These are phyloP conservation scores for Bipolaris victoriae DNA, from an alignment of 2,329 filamentous ascomycete species.

Conservation along the genomic window DNA sequence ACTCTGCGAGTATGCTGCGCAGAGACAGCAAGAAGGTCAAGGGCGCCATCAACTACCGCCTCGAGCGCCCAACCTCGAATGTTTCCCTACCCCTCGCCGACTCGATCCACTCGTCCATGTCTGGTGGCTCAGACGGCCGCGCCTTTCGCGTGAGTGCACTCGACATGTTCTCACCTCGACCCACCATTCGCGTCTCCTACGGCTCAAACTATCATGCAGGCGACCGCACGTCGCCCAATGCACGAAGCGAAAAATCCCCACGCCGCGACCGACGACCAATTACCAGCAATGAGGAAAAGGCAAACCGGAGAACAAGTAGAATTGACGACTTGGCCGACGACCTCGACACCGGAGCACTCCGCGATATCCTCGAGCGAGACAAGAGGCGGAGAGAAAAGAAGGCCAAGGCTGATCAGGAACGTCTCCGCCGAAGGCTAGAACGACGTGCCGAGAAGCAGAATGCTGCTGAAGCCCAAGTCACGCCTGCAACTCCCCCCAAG, in stretches of 20 bases:
- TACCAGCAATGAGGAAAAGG: constrained; percentile 56
- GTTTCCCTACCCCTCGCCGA: constrained; percentile 75
- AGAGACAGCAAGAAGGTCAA: constrained; percentile 71
- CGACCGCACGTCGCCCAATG: constrained; percentile 42
- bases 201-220: constrained; percentile 63
- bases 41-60: constrained; percentile 60
- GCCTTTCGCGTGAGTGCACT: constrained; percentile 82
- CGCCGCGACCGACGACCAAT: constrained; percentile 60
- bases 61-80: constrained; percentile 70
- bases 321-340: constrained; percentile 79
- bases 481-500: constrained; percentile 65
- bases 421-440: constrained; percentile 68
- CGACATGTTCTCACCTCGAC: constrained; percentile 82
- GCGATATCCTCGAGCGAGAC: constrained; percentile 90
- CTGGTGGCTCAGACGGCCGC: constrained; percentile 73
- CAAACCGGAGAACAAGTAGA: constrained; percentile 63
- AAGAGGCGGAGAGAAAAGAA: constrained; percentile 79
- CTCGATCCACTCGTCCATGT: constrained; percentile 78
- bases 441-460: constrained; percentile 68
- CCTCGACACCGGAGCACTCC: constrained; percentile 80
- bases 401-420: constrained; percentile 70
- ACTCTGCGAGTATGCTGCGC: constrained; percentile 65
- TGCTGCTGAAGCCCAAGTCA: constrained; percentile 61
- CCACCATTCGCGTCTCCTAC: constrained; percentile 77
- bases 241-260: constrained; percentile 56